Percentiles rank a stretch among this genome's conserved stretches.
Conservation (phyloP, 2,329 filamentous ascomycete species). For the Juglanconis oblonga region DNA sequence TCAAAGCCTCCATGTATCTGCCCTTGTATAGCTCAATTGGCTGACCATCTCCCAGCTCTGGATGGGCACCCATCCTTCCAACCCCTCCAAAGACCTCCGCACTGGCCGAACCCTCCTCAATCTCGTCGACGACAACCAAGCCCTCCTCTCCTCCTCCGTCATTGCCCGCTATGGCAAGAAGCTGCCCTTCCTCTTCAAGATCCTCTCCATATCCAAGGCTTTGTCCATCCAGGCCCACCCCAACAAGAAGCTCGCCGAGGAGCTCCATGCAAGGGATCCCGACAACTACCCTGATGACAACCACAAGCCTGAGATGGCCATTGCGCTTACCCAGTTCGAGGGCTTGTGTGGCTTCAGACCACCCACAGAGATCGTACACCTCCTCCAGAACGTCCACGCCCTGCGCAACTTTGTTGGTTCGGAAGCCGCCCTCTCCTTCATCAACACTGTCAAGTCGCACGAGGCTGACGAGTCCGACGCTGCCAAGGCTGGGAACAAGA, state of each 20-base stretch:
- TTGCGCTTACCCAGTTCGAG: slow-evolving; percentile 94
- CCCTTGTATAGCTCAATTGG: background rate
- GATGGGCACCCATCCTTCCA: slow-evolving; percentile 98
- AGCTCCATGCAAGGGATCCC: slow-evolving; percentile 79
- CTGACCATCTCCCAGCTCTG: slow-evolving; percentile 63
- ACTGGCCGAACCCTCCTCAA: slow-evolving; percentile 86
- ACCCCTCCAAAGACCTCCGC: slow-evolving; percentile 84
- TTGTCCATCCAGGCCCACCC: slow-evolving; percentile 96
- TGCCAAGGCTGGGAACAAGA: slow-evolving; percentile 62
- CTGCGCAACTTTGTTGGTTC: slow-evolving; percentile 67
- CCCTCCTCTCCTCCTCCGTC: slow-evolving; percentile 72
- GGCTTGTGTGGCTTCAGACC: slow-evolving; percentile 95
- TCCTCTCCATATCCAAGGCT: slow-evolving; percentile 92
- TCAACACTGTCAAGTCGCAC: slow-evolving; percentile 45
- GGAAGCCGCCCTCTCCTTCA: slow-evolving; percentile 56
- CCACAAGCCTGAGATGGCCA: slow-evolving; percentile 99
- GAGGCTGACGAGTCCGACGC: slow-evolving; percentile 36
- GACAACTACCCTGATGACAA: slow-evolving; percentile 99
- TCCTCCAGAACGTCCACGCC: slow-evolving; percentile 58
- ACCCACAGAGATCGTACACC: slow-evolving; percentile 80
- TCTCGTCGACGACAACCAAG: slow-evolving; percentile 81
- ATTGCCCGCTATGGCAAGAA: slow-evolving; percentile 73
- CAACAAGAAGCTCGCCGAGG: slow-evolving; percentile 89
- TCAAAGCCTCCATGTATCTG: background rate
- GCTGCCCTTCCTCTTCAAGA: slow-evolving; percentile 96